Base-by-base conservation (phyloP, 495 filamentous ascomycete species). In the Penicillium paradoxum region DNA sequence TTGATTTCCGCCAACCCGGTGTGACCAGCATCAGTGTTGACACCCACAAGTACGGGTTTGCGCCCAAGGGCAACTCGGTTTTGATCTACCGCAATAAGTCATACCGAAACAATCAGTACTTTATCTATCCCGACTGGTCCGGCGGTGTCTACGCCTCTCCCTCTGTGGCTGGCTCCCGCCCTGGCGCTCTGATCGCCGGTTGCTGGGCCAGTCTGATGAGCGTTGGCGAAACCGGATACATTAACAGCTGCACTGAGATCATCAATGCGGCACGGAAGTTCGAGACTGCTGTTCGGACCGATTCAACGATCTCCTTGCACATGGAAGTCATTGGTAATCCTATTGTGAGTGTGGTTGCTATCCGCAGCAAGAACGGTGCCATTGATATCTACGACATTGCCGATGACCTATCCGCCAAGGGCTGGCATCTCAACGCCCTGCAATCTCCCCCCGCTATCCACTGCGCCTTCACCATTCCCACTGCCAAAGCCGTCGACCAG, bases 11-110 rank as follows among this genome's bases (percentile, higher is more conserved):
- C 30, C 82, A 93, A 51, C 87, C 87, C 49, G 93, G 93, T 64
- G 95, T 99, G 49, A 97, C 95, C 5, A 88, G 83, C 64, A 97
- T 99, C 69, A 87, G 82, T 59, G 95, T 92, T 64, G 93, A 99
- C 66, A 99, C 93, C 25, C 93, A 98, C 75, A 98, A 98, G 69
- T 98, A 99, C 68, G 93, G 93, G 21, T 99, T 99, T 70, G 95
- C 93, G 0, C 93, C 93, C 19, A 97, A 97, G 72, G 93, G 93
- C 49, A 97, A 93, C 76, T 89, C 84, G 24, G 91, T 90, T 8
- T 72, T 96, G 15, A 81, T 99, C 48, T 97, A 97, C 76, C 89
- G 95, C 62, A 88, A 80, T 49, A 75, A 83, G 36, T 70, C 80
- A 38, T 82, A 95, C 42, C 84, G 93, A 54, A 77, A 79, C 32